phyloP scores from a whole-genome alignment of 2,329 filamentous ascomycete genomes.

The Venturia pyrina region DNA sequence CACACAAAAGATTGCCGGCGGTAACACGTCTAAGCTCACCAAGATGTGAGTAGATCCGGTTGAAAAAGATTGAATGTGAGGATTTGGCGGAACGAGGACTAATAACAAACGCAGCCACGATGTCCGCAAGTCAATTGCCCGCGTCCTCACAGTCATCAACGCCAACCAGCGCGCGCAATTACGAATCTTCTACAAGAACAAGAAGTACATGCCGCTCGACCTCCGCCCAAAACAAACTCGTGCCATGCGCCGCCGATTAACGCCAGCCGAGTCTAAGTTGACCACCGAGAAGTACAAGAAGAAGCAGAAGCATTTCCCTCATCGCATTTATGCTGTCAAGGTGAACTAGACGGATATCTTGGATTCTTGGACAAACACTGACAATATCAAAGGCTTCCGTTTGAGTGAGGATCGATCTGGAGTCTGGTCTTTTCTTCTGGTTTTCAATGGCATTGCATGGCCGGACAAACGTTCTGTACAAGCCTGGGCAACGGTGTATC shows the following conservation, averaged over 20 bases:
- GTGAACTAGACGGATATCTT: slow-evolving; percentile 37
- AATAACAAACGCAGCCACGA: slow-evolving; percentile 60
- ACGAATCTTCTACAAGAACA: slow-evolving; percentile 98
- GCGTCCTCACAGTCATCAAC: slow-evolving; percentile 99
- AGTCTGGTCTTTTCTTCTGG: slow-evolving; percentile 6
- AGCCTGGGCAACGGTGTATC: not conserved
- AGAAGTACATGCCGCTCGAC: slow-evolving; percentile 98
- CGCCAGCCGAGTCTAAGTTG: slow-evolving; percentile 76
- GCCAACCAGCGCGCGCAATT: slow-evolving; percentile 97
- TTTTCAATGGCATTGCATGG: slow-evolving; percentile 7
- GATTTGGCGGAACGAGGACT: slow-evolving; percentile 11
- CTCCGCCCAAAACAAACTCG: slow-evolving; percentile 98
- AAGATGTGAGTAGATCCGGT: slow-evolving; percentile 67
- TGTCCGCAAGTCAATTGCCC: slow-evolving; percentile 98
- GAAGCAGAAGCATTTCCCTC: slow-evolving; percentile 90
- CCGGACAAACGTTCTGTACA: not conserved
- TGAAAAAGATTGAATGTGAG: slow-evolving; percentile 17
- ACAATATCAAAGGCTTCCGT: not conserved
- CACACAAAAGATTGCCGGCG: slow-evolving; percentile 94
- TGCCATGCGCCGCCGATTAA: slow-evolving; percentile 91
- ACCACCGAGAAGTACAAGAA: slow-evolving; percentile 94
- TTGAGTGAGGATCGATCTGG: slow-evolving; percentile 1
- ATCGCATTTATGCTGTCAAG: slow-evolving; percentile 99
- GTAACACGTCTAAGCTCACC: slow-evolving; percentile 89
- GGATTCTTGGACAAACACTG: not conserved